Evolutionary conservation across 345 rosid species (phyloP), one percentile per base, ranked within the genome.

Genomic region (rapeseed (Brassica napus)): DNA sequence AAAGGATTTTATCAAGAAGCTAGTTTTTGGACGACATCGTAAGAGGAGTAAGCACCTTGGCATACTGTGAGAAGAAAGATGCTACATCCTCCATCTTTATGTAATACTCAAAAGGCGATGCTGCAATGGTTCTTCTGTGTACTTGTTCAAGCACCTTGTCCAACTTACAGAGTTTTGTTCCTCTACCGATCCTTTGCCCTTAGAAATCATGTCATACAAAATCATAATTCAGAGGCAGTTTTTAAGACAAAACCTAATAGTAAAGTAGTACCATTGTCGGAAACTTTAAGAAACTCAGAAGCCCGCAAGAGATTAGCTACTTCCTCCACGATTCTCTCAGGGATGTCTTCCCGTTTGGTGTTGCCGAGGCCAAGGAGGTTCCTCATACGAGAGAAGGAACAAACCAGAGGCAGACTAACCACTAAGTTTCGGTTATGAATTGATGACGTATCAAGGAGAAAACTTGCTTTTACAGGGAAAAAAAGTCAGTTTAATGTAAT

Each of bases 101-200:
- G 73, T 68, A 63, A 83, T 82, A 82, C 71, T 71, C 75, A 15
- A 86, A 63, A 7, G 91, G 89, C 9, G 91, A 83, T 18, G 73
- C 89, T 4, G 89, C 84, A 54, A 88, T 23, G 57, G 89, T 86
- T 83, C 87, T 84, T 71, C 58, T 66, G 59, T 84, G 85, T 61
- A 86, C 78, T 82, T 88, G 86, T 68, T 86, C 72, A 21, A 84
- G 73, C 23, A 81, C 83, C 72, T 81, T 76, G 39, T 84, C 83
- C 0, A 85, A 84, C 78, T 83, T 70, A 5, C 82, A 60, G 30
- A 88, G 78, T 42, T 78, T 81, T 16, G 80, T 72, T 71, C 78
- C 69, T 76, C 91, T 80, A 65, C 89, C 87, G 58, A 88, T 77
- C 77, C 74, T 82, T 79, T 73, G 75, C 31, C 91, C 89, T 87